phyloP scores from a whole-genome alignment of 169 alveolate species.

The Eimeria acervulina region DNA sequence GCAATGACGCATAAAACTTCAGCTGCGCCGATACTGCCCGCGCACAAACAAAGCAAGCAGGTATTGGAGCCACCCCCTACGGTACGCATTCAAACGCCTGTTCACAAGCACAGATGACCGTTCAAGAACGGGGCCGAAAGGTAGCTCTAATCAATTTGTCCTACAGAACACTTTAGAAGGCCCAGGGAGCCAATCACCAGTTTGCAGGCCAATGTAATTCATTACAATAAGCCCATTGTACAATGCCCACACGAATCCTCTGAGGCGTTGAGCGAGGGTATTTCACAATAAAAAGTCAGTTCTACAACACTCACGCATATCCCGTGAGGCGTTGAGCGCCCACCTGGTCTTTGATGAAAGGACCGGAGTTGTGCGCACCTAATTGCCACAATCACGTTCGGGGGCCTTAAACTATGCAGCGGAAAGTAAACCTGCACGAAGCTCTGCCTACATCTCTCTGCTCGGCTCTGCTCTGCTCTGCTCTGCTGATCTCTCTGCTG shows the following conservation, averaged over 20 bases:
- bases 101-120: not conserved
- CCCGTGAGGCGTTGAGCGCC: not conserved
- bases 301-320: not conserved
- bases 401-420: not conserved
- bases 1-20: not conserved
- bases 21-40: not conserved
- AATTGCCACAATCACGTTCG: not conserved
- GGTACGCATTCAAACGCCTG: not conserved
- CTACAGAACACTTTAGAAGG: not conserved
- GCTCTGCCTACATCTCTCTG: not conserved
- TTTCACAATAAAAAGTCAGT: not conserved
- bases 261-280: too few relatives aligned
- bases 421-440: not conserved
- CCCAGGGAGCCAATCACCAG: not conserved
- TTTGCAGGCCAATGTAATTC: too few relatives aligned
- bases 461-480: not conserved
- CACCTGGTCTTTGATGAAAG: not conserved
- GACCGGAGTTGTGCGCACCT: not conserved
- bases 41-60: not conserved
- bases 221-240: too few relatives aligned
- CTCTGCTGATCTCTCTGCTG: not conserved
- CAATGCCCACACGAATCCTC: too few relatives aligned
- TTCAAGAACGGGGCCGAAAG: not conserved
- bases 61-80: not conserved
- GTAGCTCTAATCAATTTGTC: too few relatives aligned